Evolutionary conservation across 1,284 basidiomycete species (phyloP), one percentile per base, ranked within the genome.

Genomic region (Vanrija sp.): DNA sequence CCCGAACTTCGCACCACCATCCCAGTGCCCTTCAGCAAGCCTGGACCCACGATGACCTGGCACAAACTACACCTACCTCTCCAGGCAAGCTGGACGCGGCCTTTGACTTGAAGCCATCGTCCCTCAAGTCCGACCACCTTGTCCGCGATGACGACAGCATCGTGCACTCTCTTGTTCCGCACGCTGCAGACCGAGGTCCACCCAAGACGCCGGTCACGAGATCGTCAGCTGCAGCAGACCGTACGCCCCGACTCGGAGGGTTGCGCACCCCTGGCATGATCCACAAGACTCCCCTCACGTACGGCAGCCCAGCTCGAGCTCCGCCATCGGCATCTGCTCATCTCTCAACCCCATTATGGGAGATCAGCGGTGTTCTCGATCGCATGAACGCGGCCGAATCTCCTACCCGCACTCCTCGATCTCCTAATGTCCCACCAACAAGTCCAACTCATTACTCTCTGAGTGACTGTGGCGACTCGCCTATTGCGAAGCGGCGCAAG

Each of bases 171-270:
- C 48, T 55, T 5, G 43, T 38, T 1, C 54, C 39, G 5, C 49
- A 53, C 25, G 21, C 23, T 10, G 25, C 40, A 14, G 58, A 57
- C 12, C 60, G 65, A 6, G 61, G 49, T 1, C 64, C 64, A 6
- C 70, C 72, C 9, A 75, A 75, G 52, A 75, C 73, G 1, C 73
- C 73, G 7, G 62, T 75, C 25, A 64, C 71, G 1, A 60, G 73
- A 25, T 75, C 71, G 16, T 72, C 70, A 3, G 73, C 73, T 2
- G 66, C 65, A 2, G 61, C 2, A 60, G 57, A 52, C 39, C 55
- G 45, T 42, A 58, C 61, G 1, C 57, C 55, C 3, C 61, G 65
- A 52, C 29, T 67, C 49, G 57, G 70, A 54, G 46, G 61, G 50
- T 25, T 65, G 10, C 60, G 64, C 18, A 69, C 67, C 5, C 68